Evolutionary conservation across 2,329 filamentous ascomycete species (phyloP), one percentile per base, ranked within the genome.

Genomic region (Exophiala spinifera): DNA sequence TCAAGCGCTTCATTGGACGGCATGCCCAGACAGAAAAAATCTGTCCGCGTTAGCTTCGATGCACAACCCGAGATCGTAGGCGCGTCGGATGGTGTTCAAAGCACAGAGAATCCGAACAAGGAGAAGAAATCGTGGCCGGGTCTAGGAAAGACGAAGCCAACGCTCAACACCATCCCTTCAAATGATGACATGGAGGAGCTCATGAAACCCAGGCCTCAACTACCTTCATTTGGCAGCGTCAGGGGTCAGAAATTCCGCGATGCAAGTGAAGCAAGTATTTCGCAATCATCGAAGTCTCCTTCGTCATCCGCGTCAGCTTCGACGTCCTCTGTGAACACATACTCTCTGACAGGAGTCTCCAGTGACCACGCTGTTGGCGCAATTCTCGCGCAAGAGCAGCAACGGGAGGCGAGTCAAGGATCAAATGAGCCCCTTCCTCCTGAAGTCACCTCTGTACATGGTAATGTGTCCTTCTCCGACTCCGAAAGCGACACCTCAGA

Each of bases 381-480:
- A 3, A 70, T 83, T 1, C 61, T 83, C n/a, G 67, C 72, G n/a
- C 72, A 75, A 47, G 70, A 76, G 37, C 63, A 70, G 52, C 68
- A 68, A 15, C 62, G 46, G 23, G 49, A 49, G 5, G 19, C 23
- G 34, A 44, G 20, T 47, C 8, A 13, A 17, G 45, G 7, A 17
- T 21, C 79, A 6, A 77, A 81, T 49, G 82, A 88, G 58, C 87
- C 88, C 14, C 68, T 90, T 31, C 84, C 88, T 3, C 86, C 86
- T 1, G 79, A 89, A 14, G 84, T 88, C 11, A 87, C 85, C 0
- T 85, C 84, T 1, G 79, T 86, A 15, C 86, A 91, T 65, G 83
- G 81, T 8, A 79, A 72, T 51, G 85, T 82, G 1, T 84, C 88
- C 60, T 70, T 76, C 13, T 88, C 84, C 13, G 83, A 87, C 55